Evolutionary conservation across 805 yeast genomes (phyloP), one percentile per base, ranked within the genome.

Genomic region (Wickerhamiella sergipiensis): DNA sequence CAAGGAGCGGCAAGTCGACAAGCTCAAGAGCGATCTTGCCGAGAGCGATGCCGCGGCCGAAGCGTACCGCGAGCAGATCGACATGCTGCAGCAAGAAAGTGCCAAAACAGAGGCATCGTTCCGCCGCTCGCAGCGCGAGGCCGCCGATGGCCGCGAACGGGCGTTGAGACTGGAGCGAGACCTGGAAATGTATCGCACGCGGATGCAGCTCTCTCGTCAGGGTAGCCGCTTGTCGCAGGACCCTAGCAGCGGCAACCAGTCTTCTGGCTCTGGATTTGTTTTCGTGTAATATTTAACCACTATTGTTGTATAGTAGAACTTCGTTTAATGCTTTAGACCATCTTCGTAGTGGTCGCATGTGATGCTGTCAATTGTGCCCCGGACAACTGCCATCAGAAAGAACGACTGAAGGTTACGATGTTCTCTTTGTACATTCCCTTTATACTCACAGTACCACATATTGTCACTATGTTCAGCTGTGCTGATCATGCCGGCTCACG

Each of bases 111-210:
- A 52, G 22, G 48, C 55, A 1, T 47, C 48, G 7, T 29, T 56
- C 36, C 71, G 74, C 44, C 66, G 77, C 21, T 67, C 73, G 1
- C 74, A 73, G 52, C 70, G 85, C 50, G 83, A 78, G 52, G 70
- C 72, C 26, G 63, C 70, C 2, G 79, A 75, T 46, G 65, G 71
- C 54, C 72, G 73, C 51, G 82, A 79, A 58, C 66, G 64, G 39
- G 62, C 73, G 50, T 60, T 78, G 48, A 55, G 66, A 46, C 61
- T 78, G 53, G 81, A 79, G 60, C 71, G 69, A 53, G 83, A 79
- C 59, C 66, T 79, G 15, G 70, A 76, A 18, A 51, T 47, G 47
- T 73, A 43, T 43, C 21, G 23, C 6, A 12, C 47, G 13, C 36
- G 47, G 6, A 29, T 29, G 24, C 29, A 45, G 23, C 38, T 45